A percentile compares a stretch with the other conserved stretches of the same genome.
phyloP scores from a whole-genome alignment of 495 filamentous ascomycete genomes.

The Cairneyella variabilis region DNA sequence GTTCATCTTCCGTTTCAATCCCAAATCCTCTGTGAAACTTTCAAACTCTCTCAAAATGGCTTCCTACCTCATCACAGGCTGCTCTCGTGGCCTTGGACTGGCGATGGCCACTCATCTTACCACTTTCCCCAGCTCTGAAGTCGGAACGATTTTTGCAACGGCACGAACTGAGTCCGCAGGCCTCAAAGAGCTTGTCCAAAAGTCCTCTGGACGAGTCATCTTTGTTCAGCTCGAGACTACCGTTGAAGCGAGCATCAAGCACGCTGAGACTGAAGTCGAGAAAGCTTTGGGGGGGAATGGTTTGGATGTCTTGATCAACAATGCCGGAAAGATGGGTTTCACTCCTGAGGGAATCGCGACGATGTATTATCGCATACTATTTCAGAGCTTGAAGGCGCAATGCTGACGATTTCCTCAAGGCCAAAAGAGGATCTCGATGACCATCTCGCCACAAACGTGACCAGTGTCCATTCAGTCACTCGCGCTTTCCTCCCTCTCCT shows the following conservation, averaged over 20 bases:
- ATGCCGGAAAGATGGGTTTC: conserved; percentile 31
- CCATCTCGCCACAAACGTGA: conserved; percentile 43
- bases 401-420: conserved; percentile 15
- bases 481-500: conserved; percentile 43
- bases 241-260: conserved; percentile 24
- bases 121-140: conserved; percentile 27
- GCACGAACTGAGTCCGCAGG: conserved; percentile 29
- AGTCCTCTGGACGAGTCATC: conserved; percentile 26
- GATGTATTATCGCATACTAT: not conserved
- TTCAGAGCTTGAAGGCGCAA: not conserved
- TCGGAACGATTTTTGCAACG: conserved; percentile 34
- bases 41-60: conserved; percentile 6
- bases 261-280: conserved; percentile 30
- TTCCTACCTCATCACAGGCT: conserved; percentile 38
- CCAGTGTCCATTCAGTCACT: conserved; percentile 39
- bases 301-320: conserved; percentile 41
- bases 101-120: conserved; percentile 32
- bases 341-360: conserved; percentile 6
- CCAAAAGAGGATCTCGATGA: conserved; percentile 36
- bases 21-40: no score
- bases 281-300: conserved; percentile 27
- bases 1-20: no score
- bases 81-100: conserved; percentile 37
- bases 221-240: conserved; percentile 32
- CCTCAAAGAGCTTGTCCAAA: conserved; percentile 28